Evolutionary conservation across 345 rosid species (phyloP).

Genomic region (Angophora floribunda): DNA sequence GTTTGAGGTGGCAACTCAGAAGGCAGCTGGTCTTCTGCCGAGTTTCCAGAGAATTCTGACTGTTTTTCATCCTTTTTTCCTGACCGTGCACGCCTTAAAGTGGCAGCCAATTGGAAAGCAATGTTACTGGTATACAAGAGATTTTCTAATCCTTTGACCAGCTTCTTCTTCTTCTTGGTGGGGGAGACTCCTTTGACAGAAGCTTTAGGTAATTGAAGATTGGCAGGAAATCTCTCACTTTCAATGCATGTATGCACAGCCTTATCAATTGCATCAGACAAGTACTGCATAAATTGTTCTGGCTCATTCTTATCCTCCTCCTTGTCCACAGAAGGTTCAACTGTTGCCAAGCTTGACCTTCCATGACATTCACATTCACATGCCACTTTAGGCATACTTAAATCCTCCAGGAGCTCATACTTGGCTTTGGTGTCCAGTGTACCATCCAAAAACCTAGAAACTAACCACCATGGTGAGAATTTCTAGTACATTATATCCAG

Average conservation of each 20-base stretch:
- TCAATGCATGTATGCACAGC: slow-evolving; percentile 30
- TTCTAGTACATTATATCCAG: not conserved
- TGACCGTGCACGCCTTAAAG: slow-evolving; percentile 23
- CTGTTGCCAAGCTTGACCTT: slow-evolving; percentile 19
- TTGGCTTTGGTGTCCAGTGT: slow-evolving; percentile 36
- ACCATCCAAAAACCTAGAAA: slow-evolving; percentile 75
- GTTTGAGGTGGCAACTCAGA: slow-evolving; percentile 21
- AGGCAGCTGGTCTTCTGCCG: slow-evolving; percentile 10
- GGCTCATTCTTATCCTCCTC: slow-evolving; percentile 19
- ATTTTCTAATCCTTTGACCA: slow-evolving; percentile 55
- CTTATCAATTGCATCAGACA: slow-evolving; percentile 47
- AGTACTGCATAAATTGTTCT: slow-evolving; percentile 29
- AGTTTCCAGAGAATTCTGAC: not conserved
- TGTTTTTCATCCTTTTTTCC: slow-evolving; percentile 14
- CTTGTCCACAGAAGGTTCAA: slow-evolving; percentile 2
- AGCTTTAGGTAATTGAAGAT: slow-evolving; percentile 48
- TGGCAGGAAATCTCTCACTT: slow-evolving; percentile 40
- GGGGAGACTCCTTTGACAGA: slow-evolving; percentile 59
- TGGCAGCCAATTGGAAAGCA: slow-evolving; percentile 77
- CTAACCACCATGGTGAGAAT: not conserved
- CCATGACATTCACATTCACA: slow-evolving; percentile 11
- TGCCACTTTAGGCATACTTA: slow-evolving; percentile 17
- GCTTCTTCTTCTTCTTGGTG: slow-evolving; percentile 49
- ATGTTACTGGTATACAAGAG: slow-evolving; percentile 68
- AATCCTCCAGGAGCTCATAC: slow-evolving; percentile 13